Evolutionary conservation across 352 stramenopile species (phyloP).

Genomic region (Thraustochytrium striatum): DNA sequence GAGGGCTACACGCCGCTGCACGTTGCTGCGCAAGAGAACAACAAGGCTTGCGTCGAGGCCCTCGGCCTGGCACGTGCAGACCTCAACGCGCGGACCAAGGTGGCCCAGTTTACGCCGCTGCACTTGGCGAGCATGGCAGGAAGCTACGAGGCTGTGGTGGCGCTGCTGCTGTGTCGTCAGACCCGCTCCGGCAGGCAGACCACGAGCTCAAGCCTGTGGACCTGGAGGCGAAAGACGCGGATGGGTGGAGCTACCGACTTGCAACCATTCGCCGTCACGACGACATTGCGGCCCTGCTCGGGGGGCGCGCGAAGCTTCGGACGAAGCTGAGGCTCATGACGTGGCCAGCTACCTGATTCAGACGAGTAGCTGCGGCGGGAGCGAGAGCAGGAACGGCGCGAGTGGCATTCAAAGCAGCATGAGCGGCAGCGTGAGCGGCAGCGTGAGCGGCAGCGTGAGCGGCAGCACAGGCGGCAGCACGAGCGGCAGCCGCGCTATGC

Average conservation of each 20-base stretch:
- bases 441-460: neutral
- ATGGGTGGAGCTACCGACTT: constrained; percentile 22
- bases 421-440: neutral
- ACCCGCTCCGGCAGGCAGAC: neutral
- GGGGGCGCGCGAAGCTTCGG: no score
- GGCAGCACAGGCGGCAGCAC: neutral
- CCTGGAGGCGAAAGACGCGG: neutral
- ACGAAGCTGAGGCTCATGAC: no score
- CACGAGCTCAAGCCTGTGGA: neutral
- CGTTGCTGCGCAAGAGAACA: neutral
- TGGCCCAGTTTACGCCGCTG: constrained; percentile 21
- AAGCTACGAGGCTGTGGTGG: neutral
- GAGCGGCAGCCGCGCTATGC: neutral
- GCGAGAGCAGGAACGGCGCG: neutral
- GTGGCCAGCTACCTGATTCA: neutral
- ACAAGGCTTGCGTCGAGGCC: neutral
- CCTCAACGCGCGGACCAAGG: neutral
- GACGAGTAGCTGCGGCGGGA: neutral
- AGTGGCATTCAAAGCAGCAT: no score
- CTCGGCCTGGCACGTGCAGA: constrained; percentile 21
- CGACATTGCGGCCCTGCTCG: neutral
- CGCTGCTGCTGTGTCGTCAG: constrained; percentile 6
- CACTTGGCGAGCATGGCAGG: constrained; percentile 6
- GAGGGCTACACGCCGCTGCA: constrained; percentile 16
- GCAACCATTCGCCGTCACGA: neutral